Evolutionary conservation across 2,329 filamentous ascomycete genomes (phyloP).

Genomic region (Dactylonectria macrodidyma): DNA sequence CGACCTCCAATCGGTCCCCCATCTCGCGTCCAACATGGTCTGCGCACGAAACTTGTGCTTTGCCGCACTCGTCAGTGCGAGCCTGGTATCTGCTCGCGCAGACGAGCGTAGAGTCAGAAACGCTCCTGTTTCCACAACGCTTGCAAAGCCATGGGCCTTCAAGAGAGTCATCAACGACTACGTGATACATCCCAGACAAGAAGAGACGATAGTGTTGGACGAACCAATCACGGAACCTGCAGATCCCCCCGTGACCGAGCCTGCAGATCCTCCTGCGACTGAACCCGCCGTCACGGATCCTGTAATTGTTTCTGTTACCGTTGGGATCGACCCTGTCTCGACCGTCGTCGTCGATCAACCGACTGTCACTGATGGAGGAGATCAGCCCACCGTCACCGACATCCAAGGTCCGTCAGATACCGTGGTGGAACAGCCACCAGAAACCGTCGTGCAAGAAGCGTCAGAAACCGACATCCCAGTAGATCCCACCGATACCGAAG

Average conservation of each 20-base stretch:
- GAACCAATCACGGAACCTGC: neutral
- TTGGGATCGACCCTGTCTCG: neutral
- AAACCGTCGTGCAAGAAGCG: neutral
- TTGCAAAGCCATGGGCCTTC: neutral
- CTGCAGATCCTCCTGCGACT: neutral
- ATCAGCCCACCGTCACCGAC: neutral
- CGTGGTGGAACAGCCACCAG: slow-evolving; percentile 6
- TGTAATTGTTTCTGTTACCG: neutral
- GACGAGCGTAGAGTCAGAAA: neutral
- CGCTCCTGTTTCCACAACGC: neutral
- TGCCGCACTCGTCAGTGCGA: neutral
- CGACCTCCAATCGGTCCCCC: neutral
- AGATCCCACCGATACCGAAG: neutral
- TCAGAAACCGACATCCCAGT: slow-evolving; percentile 1
- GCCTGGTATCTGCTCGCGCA: neutral
- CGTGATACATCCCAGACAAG: neutral
- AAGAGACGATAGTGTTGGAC: neutral
- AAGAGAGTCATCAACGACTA: neutral
- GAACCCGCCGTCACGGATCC: neutral
- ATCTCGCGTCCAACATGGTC: neutral
- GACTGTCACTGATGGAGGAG: slow-evolving; percentile 2
- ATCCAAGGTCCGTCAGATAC: slow-evolving; percentile 15
- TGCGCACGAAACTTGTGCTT: neutral
- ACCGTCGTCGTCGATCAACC: neutral
- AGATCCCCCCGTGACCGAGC: neutral